Conservation (phyloP, 495 filamentous ascomycete genomes). For the Neurospora tetrasperma region DNA sequence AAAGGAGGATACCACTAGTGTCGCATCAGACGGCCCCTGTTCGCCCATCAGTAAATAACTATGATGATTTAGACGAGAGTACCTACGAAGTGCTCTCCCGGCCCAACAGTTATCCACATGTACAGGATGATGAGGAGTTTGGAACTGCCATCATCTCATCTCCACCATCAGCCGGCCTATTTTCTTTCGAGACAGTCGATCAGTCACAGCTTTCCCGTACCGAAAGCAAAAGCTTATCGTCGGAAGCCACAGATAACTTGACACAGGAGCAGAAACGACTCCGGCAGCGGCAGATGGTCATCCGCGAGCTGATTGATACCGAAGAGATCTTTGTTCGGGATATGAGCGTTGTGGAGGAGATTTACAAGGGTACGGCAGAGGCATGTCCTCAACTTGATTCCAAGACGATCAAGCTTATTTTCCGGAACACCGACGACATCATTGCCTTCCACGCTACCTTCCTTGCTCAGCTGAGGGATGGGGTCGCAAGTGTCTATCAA, state of each 20-base stretch:
- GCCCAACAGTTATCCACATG: constrained; percentile 30
- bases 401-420: constrained; percentile 78
- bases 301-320: constrained; percentile 87
- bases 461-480: constrained; percentile 65
- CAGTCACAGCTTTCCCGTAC: constrained; percentile 5
- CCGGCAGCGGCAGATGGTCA: constrained; percentile 59
- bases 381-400: constrained; percentile 67
- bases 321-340: constrained; percentile 79
- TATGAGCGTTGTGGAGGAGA: constrained; percentile 92
- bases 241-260: constrained; percentile 18
- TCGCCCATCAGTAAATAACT: constrained; percentile 10
- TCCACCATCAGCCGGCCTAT: constrained; percentile 25
- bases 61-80: constrained; percentile 15
- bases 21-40: constrained; percentile 29
- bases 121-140: constrained; percentile 24
- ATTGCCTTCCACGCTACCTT: constrained; percentile 72
- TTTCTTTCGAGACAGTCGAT: constrained; percentile 26
- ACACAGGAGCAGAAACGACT: constrained; percentile 36
- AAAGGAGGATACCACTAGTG: constrained; percentile 15
- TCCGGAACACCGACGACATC: constrained; percentile 82
- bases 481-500: constrained; percentile 62
- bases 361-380: constrained; percentile 90
- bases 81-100: constrained; percentile 33
- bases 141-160: constrained; percentile 20
- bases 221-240: constrained; percentile 13